These are phyloP conservation scores for Thraustochytrium sp. DNA, from an alignment of 352 stramenopile species.

Conservation along the genomic window DNA sequence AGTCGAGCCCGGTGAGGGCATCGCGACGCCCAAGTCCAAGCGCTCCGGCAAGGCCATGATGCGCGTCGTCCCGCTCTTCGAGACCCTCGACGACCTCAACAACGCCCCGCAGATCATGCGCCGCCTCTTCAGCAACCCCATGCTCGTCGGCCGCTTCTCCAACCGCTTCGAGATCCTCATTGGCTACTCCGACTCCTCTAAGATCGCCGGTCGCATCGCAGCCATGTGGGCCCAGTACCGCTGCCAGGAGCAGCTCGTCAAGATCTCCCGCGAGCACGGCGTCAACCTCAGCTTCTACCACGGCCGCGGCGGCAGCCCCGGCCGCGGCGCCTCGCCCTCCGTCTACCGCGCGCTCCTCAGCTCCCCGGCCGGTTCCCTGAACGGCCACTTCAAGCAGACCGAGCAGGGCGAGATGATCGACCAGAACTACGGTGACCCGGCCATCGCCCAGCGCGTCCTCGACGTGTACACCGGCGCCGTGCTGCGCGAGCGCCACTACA, in stretches of 20 bases:
- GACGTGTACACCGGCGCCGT: slow-evolving; percentile 77
- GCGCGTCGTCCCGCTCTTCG: slow-evolving; percentile 74
- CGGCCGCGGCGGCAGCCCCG: slow-evolving; percentile 74
- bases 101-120: slow-evolving; percentile 54
- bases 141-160: slow-evolving; percentile 59
- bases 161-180: slow-evolving; percentile 68
- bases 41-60: slow-evolving; percentile 51
- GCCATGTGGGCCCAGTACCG: slow-evolving; percentile 73
- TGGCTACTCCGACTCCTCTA: slow-evolving; percentile 42
- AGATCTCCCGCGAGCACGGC: slow-evolving; percentile 57
- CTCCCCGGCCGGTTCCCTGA: slow-evolving; percentile 68
- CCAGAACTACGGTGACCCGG: slow-evolving; percentile 68
- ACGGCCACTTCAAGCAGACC: slow-evolving; percentile 73
- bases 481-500: slow-evolving; percentile 57
- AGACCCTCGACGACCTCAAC: slow-evolving; percentile 72
- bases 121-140: slow-evolving; percentile 50
- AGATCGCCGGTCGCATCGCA: slow-evolving; percentile 55
- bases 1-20: slow-evolving; percentile 52
- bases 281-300: slow-evolving; percentile 77
- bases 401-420: slow-evolving; percentile 81
- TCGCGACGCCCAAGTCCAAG: slow-evolving; percentile 13
- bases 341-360: slow-evolving; percentile 67
- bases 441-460: slow-evolving; percentile 64
- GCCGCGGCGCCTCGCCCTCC: slow-evolving; percentile 68
- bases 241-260: slow-evolving; percentile 66